Evolutionary conservation across 2,329 filamentous ascomycete species (phyloP), one percentile per base, ranked within the genome.

Genomic region (Colletotrichum tanaceti): DNA sequence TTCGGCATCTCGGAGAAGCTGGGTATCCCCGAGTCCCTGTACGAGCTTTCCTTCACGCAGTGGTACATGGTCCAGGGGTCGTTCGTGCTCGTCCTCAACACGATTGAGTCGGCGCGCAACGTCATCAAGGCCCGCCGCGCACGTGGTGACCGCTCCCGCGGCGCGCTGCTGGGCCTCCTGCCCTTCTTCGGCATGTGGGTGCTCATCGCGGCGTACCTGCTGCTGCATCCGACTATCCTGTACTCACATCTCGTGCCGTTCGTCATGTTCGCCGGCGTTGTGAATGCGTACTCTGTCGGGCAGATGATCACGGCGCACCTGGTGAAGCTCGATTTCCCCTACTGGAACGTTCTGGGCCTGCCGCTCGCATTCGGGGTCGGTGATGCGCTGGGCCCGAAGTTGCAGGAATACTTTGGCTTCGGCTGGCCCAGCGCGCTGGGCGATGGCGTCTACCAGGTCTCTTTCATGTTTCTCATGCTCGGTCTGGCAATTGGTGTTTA

Each of bases 221-320:
- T 88, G 75, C 88, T 98, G 72, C 93, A 98, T 78, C 95, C 94
- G 5, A 83, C 87, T 71, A 97, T 98, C 75, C 87, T 97, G 71
- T 84, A 91, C 78, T 84, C 90, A 76, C 93, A 98, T 77, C 85
- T 98, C 10, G 88, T 99, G 20, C 94, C 96, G 1, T 98, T 99
- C 79, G 86, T 91, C 72, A 85, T 98, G 77, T 98, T 96, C 77
- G 91, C 92, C 49, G 94, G 94, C 63, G 83, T 98, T 65, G 86
- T 97, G 77, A 98, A 98, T 77, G 94, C 96, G 70, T 98, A 98
- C 83, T 93, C 92, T 59, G 95, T 98, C 65, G 95, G 95, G 7
- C 92, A 94, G 78, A 98, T 98, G 84, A 98, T 98, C 80, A 93
- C 93, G 50, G 94, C 94, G 0, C 96, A 99, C 80, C 85, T 99